Base-by-base conservation (phyloP, 2,329 filamentous ascomycete species). In the Ophiostoma piceae region DNA sequence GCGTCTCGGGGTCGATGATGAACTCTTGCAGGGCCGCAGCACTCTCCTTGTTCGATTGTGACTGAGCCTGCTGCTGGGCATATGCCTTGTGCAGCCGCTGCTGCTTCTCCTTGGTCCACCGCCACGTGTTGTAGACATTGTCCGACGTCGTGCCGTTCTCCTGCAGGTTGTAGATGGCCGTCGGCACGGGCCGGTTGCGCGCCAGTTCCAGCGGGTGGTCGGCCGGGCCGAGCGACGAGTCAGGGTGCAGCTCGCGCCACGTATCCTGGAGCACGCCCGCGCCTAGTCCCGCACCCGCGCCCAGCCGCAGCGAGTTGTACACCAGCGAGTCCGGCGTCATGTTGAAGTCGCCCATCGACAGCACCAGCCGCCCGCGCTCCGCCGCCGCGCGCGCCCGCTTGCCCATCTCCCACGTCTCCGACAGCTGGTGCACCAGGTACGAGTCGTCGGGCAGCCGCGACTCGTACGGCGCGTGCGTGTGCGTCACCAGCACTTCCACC, bases 331-430 rank as follows among this genome's bases (percentile, higher is more conserved):
- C 80, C 0, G 95, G 95, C n/a, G 92, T 83, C 90, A 97, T 96
- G 80, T 98, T 98, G 82, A 98, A 97, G 81, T 98, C 95, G 35
- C 95, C 95, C 69, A 97, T 82, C 6, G 89, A 94, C 62, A 98
- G 82, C 68, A 94, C 93, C 39, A 98, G 83, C 77, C 94, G 91
- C 7, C 93, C 92, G 16, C 67, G 68, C 74, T 93, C 90, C 1
- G 89, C 86, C 64, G 94, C 94, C 71, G 87, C 90, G 67, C 92
- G 88, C 81, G 97, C 90, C 64, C 97, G 84, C 79, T 96, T 97
- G 68, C 94, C 87, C 71, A 97, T 91, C 78, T 97, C 91, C 95
- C 95, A 99, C 67, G 93, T 91, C 81, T 99, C 94, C 3, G 94
- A 90, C 22, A 92, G 92, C 70, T 94, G 90, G 80, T 98, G 95